Conservation (phyloP, 306 rosid genomes). For the Trichosanthes truncata region DNA sequence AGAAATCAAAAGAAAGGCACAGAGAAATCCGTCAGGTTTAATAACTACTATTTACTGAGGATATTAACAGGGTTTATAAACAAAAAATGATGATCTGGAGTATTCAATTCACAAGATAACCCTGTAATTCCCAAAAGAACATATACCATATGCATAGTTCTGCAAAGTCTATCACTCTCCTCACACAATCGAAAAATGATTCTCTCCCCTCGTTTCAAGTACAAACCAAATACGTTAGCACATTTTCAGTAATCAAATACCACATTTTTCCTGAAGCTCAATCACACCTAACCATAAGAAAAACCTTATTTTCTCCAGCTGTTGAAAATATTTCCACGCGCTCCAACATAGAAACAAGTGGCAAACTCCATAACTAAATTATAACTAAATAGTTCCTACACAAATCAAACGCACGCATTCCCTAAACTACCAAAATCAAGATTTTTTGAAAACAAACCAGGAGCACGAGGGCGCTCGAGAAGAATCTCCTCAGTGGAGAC, state of each 20-base stretch:
- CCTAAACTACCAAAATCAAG: not conserved
- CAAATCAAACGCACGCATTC: not conserved
- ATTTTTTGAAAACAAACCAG: slow-evolving; percentile 27
- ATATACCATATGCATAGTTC: not conserved
- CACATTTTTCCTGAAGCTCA: not conserved
- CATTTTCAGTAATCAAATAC: not conserved
- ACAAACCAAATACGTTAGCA: not conserved
- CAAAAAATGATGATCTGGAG: not conserved
- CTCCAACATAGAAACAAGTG: not conserved
- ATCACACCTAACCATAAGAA: not conserved
- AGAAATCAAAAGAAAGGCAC: not conserved
- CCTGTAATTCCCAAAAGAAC: not conserved
- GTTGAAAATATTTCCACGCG: not conserved
- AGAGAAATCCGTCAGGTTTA: not conserved
- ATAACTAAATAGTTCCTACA: not conserved
- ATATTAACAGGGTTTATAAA: not conserved
- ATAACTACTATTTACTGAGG: not conserved
- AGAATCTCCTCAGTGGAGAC: slow-evolving; percentile 89
- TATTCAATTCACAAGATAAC: not conserved
- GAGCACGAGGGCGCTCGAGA: slow-evolving; percentile 86
- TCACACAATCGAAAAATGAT: not conserved
- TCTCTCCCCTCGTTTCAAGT: not conserved
- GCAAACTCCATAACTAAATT: not conserved
- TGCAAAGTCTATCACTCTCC: not conserved
- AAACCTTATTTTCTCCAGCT: not conserved